Conservation (phyloP, 2,329 filamentous ascomycete species). For the Monilinia fructicola region DNA sequence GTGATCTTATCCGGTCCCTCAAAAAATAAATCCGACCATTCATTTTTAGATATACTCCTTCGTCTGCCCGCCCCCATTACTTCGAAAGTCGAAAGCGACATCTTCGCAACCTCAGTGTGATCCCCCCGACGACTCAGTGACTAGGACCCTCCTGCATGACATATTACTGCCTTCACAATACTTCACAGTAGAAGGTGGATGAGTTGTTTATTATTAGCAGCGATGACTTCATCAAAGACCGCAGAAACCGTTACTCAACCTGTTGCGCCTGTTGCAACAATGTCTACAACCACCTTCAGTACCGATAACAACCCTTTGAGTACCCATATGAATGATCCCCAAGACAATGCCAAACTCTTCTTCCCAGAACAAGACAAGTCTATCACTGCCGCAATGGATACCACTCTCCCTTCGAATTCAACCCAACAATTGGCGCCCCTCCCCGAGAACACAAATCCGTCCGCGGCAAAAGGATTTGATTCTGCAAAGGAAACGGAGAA, state of each 20-base stretch:
- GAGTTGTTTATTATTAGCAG: conserved; percentile 42
- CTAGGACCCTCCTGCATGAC: not conserved
- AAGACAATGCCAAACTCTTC: not conserved
- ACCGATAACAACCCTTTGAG: not conserved
- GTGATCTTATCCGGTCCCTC: conserved; percentile 12
- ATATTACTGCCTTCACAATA: not conserved
- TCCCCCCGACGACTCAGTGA: not conserved
- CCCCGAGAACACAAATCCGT: not conserved
- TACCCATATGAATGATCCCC: not conserved
- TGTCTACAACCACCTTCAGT: conserved; percentile 9
- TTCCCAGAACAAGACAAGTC: not conserved
- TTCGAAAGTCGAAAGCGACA: conserved; percentile 7
- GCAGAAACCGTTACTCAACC: conserved; percentile 21
- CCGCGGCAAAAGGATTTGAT: not conserved
- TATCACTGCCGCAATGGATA: conserved; percentile 6
- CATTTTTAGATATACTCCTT: conserved; percentile 5
- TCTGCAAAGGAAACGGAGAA: not conserved
- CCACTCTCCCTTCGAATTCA: not conserved
- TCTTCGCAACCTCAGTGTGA: not conserved
- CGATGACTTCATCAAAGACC: conserved; percentile 41
- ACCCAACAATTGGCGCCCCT: not conserved
- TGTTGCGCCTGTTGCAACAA: conserved; percentile 22
- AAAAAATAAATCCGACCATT: conserved; percentile 11
- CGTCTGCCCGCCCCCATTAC: not conserved
- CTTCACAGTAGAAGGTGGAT: conserved; percentile 33